These are phyloP conservation scores for Colletotrichum liaoningense DNA, from an alignment of 2,329 filamentous ascomycete genomes.

Conservation along the genomic window DNA sequence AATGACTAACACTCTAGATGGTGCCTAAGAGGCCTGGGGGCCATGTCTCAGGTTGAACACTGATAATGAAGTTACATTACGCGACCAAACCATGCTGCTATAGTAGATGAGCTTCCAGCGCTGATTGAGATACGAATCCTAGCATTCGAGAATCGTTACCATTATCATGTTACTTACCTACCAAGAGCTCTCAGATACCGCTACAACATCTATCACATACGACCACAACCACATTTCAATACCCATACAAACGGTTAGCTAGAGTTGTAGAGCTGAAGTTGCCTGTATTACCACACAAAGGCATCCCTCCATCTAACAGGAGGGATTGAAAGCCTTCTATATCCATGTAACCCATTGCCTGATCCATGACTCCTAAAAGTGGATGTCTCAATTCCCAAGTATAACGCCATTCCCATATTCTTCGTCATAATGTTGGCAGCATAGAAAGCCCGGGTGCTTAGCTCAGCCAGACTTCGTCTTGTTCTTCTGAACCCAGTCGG, in stretches of 20 bases:
- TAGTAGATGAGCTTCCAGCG: too few relatives aligned
- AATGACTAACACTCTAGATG: background rate
- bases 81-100: too few relatives aligned
- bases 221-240: background rate
- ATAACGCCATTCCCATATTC: conserved; percentile 17
- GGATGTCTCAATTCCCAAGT: background rate
- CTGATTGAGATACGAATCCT: too few relatives aligned
- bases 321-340: conserved; percentile 20
- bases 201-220: background rate
- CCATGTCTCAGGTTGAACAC: background rate
- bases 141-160: too few relatives aligned
- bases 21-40: background rate
- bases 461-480: conserved; percentile 32
- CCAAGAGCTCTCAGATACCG: background rate
- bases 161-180: too few relatives aligned
- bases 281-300: conserved; percentile 19
- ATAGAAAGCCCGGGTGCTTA: background rate
- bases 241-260: background rate
- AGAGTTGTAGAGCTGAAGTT: background rate
- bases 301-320: conserved; percentile 21
- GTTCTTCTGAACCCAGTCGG: conserved; percentile 71
- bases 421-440: background rate
- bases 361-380: background rate
- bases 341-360: background rate
- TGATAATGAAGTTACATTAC: too few relatives aligned